Conservation (phyloP, 768 basidiomycete species). For the Amanita pallidorosea region DNA sequence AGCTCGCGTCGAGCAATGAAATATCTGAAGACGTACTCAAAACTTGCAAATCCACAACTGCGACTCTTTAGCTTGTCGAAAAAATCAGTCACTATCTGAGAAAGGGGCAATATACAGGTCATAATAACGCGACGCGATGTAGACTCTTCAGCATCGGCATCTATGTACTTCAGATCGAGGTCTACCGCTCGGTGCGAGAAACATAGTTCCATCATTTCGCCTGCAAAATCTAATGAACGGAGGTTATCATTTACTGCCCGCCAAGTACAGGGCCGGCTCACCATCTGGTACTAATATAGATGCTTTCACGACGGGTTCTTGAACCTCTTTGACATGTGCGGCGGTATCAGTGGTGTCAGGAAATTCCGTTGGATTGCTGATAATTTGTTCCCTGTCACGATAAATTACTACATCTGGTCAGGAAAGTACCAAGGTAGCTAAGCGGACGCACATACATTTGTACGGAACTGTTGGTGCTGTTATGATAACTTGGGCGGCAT, state of each 20-base stretch:
- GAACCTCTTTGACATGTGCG: slow-evolving; percentile 59
- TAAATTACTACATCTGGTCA: slow-evolving; percentile 52
- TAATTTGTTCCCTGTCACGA: slow-evolving; percentile 44
- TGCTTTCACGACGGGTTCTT: slow-evolving; percentile 90
- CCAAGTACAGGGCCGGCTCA: slow-evolving; percentile 16
- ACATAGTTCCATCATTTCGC: slow-evolving; percentile 94
- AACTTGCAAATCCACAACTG: slow-evolving; percentile 85
- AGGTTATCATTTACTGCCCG: not conserved
- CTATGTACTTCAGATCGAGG: slow-evolving; percentile 77
- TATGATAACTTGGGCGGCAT: slow-evolving; percentile 87
- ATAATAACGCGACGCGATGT: slow-evolving; percentile 64
- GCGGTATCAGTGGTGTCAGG: slow-evolving; percentile 67
- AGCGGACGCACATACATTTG: slow-evolving; percentile 42
- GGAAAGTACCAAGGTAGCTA: not conserved
- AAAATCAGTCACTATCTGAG: slow-evolving; percentile 91
- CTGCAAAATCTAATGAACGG: slow-evolving; percentile 63
- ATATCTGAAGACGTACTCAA: slow-evolving; percentile 50
- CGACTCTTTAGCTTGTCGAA: slow-evolving; percentile 92
- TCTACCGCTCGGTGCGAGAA: slow-evolving; percentile 76
- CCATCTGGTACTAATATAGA: slow-evolving; percentile 93
- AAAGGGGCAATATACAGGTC: slow-evolving; percentile 76
- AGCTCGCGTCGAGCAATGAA: not conserved
- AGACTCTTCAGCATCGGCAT: slow-evolving; percentile 37
- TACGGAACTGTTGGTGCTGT: slow-evolving; percentile 96
- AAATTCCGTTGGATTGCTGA: slow-evolving; percentile 95